Base-by-base conservation (phyloP, 306 rosid species). In the Cucurbita moschata region DNA sequence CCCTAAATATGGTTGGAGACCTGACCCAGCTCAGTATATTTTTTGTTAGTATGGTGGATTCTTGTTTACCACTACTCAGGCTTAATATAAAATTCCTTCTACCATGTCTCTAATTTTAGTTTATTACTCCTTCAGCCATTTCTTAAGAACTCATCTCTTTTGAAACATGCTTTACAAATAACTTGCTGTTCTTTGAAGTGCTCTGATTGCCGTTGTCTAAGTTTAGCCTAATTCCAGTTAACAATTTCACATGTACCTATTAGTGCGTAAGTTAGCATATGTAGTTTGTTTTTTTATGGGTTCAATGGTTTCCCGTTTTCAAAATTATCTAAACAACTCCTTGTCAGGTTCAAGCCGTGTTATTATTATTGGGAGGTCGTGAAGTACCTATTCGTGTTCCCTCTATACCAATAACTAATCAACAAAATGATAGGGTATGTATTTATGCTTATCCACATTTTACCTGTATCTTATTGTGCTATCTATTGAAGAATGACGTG, bases 321-420 rank as follows among this genome's bases (percentile, higher is more conserved):
- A 14, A 10, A 16, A 10, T 53, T 42, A 14, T 72, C 13, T 53
- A 4, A 39, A 54, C 7, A 55, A 37, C 64, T 38, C 19, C 14
- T 54, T 61, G 39, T 76, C 85, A 89, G 96, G 96, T 87, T 84
- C 96, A 89, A 80, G 90, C 92, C 58, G 96, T 89, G 58, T 82
- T 89, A 15, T 74, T 87, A 49, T 75, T 89, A 75, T 42, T 89
- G 73, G 96, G 96, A 55, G 90, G 90, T 60, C 88, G 85, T 38
- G 92, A 89, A 81, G 50, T 86, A 69, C 86, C 91, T 77, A 81
- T 85, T 5, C 75, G 80, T 18, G 60, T 74, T 70, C 83, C 89
- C 64, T 54, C 88, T 9, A 44, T 75, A 40, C 87, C 89, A 23
- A 35, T 79, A 53, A 61, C 83, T 49, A 18, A 79, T 64, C 79